A percentile compares a stretch with the other conserved stretches of the same genome.
Conservation (phyloP, 2,329 filamentous ascomycete genomes). For the Aspergillus quadricinctus region DNA sequence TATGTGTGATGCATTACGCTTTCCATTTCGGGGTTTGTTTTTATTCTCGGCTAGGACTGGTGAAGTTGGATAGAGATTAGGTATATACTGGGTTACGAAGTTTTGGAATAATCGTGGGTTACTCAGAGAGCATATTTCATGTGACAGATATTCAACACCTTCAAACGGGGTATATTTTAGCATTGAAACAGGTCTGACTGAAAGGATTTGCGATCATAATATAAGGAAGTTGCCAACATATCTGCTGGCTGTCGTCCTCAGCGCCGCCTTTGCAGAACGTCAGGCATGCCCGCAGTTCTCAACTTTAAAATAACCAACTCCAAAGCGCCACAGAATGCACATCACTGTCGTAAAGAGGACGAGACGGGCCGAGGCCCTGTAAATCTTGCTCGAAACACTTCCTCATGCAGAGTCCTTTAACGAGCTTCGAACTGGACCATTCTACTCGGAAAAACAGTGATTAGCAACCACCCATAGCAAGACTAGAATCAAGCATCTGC, state of each 20-base stretch:
- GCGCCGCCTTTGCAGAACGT: neutral
- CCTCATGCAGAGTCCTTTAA: constrained; percentile 41
- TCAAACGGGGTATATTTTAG: neutral
- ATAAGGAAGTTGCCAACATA: neutral
- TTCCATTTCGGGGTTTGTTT: constrained; percentile 8
- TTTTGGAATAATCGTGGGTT: neutral
- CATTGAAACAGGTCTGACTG: neutral
- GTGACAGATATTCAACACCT: neutral
- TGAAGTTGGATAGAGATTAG: neutral
- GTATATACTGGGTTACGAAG: neutral
- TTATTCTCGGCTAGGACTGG: neutral
- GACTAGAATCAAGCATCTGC: constrained; percentile 3
- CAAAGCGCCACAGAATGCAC: constrained; percentile 32
- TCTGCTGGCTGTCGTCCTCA: neutral
- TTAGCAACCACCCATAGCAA: constrained; percentile 3
- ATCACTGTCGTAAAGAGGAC: constrained; percentile 18
- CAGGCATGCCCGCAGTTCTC: neutral
- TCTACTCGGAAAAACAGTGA: constrained; percentile 44
- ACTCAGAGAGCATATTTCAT: neutral
- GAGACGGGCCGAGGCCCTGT: constrained; percentile 5
- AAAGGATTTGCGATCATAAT: neutral
- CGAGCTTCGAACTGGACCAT: constrained; percentile 99
- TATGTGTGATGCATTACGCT: constrained; percentile 5
- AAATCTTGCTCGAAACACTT: constrained; percentile 4
- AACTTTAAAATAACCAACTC: constrained; percentile 14